phyloP scores from a whole-genome alignment of 2,329 filamentous ascomycete species.

The Fragosphaeria purpurea region DNA sequence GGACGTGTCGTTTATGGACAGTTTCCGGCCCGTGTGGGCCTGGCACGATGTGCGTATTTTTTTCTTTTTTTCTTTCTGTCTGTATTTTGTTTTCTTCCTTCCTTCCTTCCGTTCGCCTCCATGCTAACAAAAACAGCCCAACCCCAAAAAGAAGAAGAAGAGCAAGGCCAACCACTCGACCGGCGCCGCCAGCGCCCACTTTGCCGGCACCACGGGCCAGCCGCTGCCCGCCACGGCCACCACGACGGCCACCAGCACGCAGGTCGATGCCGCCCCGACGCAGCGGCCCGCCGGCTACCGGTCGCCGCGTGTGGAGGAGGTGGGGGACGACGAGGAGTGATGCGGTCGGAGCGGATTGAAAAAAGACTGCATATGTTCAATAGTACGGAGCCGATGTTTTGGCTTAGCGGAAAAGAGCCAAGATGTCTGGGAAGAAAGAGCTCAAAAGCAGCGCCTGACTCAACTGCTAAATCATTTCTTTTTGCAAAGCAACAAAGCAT shows the following conservation, averaged over 20 bases:
- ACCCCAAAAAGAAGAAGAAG: conserved; percentile 51
- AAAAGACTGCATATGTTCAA: too few relatives aligned
- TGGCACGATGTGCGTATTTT: conserved; percentile 76
- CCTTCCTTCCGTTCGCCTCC: neutral
- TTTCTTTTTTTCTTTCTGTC: neutral
- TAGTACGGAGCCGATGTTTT: too few relatives aligned
- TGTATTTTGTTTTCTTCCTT: neutral
- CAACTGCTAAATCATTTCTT: too few relatives aligned
- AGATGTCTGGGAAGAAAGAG: too few relatives aligned
- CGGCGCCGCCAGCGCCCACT: conserved; percentile 29
- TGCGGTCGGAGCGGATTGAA: neutral
- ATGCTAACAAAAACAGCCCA: conserved; percentile 13
- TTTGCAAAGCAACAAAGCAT: too few relatives aligned
- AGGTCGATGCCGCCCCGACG: conserved; percentile 34
- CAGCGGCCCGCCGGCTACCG: conserved; percentile 33
- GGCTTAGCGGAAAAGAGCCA: too few relatives aligned
- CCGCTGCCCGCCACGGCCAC: conserved; percentile 41
- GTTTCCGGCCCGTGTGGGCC: conserved; percentile 90
- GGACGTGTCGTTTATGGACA: conserved; percentile 96
- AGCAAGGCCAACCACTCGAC: conserved; percentile 24
- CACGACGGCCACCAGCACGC: conserved; percentile 47
- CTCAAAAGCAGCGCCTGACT: too few relatives aligned
- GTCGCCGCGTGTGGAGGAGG: conserved; percentile 28
- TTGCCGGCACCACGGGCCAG: conserved; percentile 44
- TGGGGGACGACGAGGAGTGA: conserved; percentile 22